Evolutionary conservation across 2,329 filamentous ascomycete genomes (phyloP).

Genomic region (Monosporascus sp.): DNA sequence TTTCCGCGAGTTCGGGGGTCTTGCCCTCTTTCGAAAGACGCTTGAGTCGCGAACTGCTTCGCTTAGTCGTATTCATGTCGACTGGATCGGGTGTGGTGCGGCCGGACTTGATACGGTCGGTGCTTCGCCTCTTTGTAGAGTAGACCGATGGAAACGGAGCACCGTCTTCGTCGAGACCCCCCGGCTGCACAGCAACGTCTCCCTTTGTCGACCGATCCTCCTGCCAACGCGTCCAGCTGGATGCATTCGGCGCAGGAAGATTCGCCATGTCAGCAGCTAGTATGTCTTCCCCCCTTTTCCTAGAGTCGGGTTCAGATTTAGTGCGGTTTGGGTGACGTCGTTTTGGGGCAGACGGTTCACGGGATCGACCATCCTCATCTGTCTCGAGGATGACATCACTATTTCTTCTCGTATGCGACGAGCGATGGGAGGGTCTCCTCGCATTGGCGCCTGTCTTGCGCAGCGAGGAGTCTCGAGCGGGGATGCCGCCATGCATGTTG

Average conservation of each 20-base stretch:
- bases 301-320: constrained; percentile 15
- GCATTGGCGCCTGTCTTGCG: constrained; percentile 48
- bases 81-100: constrained; percentile 42
- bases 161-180: constrained; percentile 47
- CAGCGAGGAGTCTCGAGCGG: constrained; percentile 62
- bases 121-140: constrained; percentile 49
- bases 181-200: constrained; percentile 15
- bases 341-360: constrained; percentile 11
- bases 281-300: constrained; percentile 21
- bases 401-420: constrained; percentile 44
- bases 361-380: constrained; percentile 26
- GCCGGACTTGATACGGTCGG: constrained; percentile 39
- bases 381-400: constrained; percentile 41
- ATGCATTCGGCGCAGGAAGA: constrained; percentile 15
- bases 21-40: constrained; percentile 45
- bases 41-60: constrained; percentile 54
- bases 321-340: constrained; percentile 19
- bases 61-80: constrained; percentile 42
- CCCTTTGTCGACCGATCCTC: constrained; percentile 18
- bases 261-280: constrained; percentile 24
- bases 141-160: constrained; percentile 66
- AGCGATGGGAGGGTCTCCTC: constrained; percentile 47
- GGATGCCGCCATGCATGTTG: constrained; percentile 40
- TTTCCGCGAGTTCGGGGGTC: constrained; percentile 26
- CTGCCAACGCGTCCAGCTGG: constrained; percentile 13